These are phyloP conservation scores for Fusarium illudens DNA, from an alignment of 2,329 filamentous ascomycete species.

Conservation along the genomic window DNA sequence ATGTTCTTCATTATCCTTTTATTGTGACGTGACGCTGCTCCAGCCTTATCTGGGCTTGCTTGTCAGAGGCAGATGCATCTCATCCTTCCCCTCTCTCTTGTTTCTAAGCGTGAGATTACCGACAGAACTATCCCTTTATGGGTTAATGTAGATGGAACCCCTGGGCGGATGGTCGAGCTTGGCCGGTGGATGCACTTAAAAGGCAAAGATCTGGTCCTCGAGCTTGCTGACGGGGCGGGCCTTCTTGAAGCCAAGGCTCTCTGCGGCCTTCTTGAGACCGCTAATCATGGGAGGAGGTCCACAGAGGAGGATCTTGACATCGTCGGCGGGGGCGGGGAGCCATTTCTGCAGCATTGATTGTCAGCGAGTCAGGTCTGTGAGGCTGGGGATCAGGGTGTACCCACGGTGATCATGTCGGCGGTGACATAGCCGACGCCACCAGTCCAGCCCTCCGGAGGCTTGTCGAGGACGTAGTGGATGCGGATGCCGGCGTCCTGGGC, in stretches of 20 bases:
- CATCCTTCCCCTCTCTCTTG: constrained; percentile 18
- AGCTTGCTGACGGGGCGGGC: constrained; percentile 96
- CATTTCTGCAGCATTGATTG: constrained; percentile 63
- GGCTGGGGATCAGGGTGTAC: constrained; percentile 35
- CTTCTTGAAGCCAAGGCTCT: constrained; percentile 90
- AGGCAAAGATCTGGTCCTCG: constrained; percentile 97
- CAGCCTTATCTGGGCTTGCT: not conserved
- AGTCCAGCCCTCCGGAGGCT: constrained; percentile 89
- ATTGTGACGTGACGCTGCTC: not conserved
- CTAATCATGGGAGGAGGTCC: constrained; percentile 97
- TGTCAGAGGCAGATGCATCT: constrained; percentile 3
- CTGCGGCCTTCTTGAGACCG: constrained; percentile 95
- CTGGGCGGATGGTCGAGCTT: not conserved
- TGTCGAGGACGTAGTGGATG: constrained; percentile 96
- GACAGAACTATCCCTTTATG: not conserved
- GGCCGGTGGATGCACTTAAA: constrained; percentile 55
- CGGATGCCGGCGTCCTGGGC: constrained; percentile 82
- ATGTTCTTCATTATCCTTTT: constrained; percentile 3
- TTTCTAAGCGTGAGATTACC: constrained; percentile 16
- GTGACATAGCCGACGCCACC: constrained; percentile 96
- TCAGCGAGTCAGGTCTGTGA: constrained; percentile 38
- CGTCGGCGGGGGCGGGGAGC: constrained; percentile 81
- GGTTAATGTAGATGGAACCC: not conserved
- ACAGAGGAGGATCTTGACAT: constrained; percentile 94
- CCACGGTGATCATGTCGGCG: constrained; percentile 89